Evolutionary conservation across 495 filamentous ascomycete genomes (phyloP), one percentile per base, ranked within the genome.

Genomic region (Beverwykella pulmonaria): DNA sequence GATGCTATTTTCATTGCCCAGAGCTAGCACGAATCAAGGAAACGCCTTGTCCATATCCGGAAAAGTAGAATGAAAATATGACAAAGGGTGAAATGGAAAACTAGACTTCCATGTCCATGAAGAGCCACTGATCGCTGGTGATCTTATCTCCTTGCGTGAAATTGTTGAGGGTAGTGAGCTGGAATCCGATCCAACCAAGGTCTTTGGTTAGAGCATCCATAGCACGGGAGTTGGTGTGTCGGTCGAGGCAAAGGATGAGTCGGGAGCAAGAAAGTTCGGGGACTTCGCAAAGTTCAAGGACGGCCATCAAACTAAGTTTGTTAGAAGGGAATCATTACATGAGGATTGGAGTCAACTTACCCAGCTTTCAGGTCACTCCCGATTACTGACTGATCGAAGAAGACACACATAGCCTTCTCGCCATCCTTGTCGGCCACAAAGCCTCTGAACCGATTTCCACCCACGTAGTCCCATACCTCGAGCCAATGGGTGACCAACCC

Each of bases 111-210:
- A 93, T 93, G 12, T 87, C 86, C 77, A 96, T 81, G 76, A 93
- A 92, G 10, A 97, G 68, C 93, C 93, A 97, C 67, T 82, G 80
- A 26, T 86, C 76, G 76, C 92, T 95, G 15, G 83, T 78, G 64
- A 84, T 74, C 71, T 88, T 81, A 59, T 78, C 61, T 76, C 61
- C 73, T 67, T 50, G 79, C 67, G 83, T 82, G 90, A 91, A 96
- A 49, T 84, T 81, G 60, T 89, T 85, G 14, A 97, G 79, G 17
- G 90, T 92, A 53, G 87, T 87, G 55, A 92, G 81, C 72, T 87
- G 89, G 71, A 96, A 97, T 30, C 92, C 92, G 68, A 93, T 92
- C 93, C 93, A 97, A 69, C 92, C 89, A 36, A 97, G 83, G 61
- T 91, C 91, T 70, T 87, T 88, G 64, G 88, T 85, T 58, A 95